Base-by-base conservation (phyloP, 1,284 basidiomycete species). In the Ceratobasidium sp. region DNA sequence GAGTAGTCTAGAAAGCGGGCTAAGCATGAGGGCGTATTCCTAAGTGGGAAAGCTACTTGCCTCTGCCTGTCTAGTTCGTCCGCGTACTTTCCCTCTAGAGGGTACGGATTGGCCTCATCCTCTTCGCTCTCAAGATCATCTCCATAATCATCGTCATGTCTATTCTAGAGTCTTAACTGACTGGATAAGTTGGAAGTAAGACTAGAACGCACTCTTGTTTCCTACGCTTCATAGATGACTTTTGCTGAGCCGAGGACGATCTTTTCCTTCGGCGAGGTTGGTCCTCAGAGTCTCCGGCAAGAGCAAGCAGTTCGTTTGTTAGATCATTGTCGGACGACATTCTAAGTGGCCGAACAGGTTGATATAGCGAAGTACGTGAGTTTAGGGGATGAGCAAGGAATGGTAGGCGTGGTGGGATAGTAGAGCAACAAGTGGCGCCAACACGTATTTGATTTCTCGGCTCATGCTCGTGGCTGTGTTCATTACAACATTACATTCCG, bases 81-180 rank as follows among this genome's bases (percentile, higher is more conserved):
- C 78, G 90, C 90, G 84, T 95, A 98, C 84, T 96, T 95, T 64
- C 95, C 95, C 82, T 98, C 96, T 26, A 97, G 86, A 0, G 96
- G 96, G 83, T 96, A 98, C 4, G 92, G 92, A 81, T 95, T 94
- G n/a, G 83, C 79, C 17, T 84, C 82, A 56, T 88, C 89, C 70
- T 90, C 90, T 81, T 91, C 92, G 80, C 89, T 90, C 82, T 91
- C 91, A 20, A 86, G 87, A 28, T 86, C 87, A 77, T 89, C 87
- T 13, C 87, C 90, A 65, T 78, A 23, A 33, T 70, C 77, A 44
- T 75, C 74, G 28, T 66, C 77, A 67, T 79, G 79, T 74, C 80
- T 79, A 65, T 28, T 4, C 33, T 46, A 1, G 68, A 73, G 54
- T 78, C 78, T 9, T 73, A 80, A 65, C 78, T 80, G 75, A 80